A percentile compares a stretch with the other conserved stretches of the same genome.
phyloP scores from a whole-genome alignment of 2,329 filamentous ascomycete species.

The Aureobasidium vineae region DNA sequence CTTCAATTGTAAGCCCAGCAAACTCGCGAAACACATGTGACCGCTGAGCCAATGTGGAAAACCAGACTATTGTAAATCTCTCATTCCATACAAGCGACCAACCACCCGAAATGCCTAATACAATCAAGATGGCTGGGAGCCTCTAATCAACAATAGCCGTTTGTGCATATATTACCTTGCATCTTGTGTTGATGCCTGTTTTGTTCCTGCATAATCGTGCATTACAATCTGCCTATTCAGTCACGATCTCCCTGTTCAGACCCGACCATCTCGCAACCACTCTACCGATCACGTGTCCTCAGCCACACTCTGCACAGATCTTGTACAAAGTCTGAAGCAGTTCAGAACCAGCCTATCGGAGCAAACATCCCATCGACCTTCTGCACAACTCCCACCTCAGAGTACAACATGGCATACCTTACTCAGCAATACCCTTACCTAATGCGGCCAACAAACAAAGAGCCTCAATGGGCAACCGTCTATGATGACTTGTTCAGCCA shows the following conservation, averaged over 20 bases:
- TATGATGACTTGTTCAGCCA: constrained; percentile 63
- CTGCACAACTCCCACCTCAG: constrained; percentile 1
- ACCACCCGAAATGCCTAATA: constrained; percentile 21
- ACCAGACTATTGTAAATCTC: constrained; percentile 23
- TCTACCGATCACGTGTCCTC: constrained; percentile 3
- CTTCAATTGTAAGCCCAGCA: neutral
- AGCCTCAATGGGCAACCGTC: constrained; percentile 55
- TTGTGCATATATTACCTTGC: constrained; percentile 25
- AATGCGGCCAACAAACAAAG: constrained; percentile 48
- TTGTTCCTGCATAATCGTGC: constrained; percentile 23
- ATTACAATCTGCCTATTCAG: constrained; percentile 3
- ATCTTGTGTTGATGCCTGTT: constrained; percentile 13
- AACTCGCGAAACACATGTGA: constrained; percentile 12
- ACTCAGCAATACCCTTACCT: constrained; percentile 24
- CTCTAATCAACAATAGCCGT: constrained; percentile 1
- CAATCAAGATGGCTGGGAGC: constrained; percentile 12
- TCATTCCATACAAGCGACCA: constrained; percentile 26
- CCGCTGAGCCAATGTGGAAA: neutral
- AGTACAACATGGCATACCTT: constrained; percentile 24
- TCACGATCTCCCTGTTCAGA: constrained; percentile 17
- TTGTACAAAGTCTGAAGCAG: neutral
- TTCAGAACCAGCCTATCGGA: neutral
- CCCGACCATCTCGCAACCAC: constrained; percentile 1
- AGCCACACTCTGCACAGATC: constrained; percentile 15
- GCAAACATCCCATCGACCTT: neutral